phyloP scores from a whole-genome alignment of 495 filamentous ascomycete genomes.

The Melanomma pulvis-pyrius region DNA sequence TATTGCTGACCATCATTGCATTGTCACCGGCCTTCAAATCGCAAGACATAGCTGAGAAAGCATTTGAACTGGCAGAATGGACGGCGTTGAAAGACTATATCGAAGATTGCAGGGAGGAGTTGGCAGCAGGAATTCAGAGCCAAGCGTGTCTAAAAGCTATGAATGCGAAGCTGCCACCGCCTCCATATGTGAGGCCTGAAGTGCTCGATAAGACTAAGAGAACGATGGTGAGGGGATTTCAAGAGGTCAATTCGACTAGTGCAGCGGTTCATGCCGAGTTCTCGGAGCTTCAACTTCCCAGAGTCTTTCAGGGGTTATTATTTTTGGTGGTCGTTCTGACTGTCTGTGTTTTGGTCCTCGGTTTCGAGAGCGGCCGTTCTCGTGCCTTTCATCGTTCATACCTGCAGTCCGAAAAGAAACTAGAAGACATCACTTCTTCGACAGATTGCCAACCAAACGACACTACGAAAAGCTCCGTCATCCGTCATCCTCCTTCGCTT shows the following conservation, averaged over 20 bases:
- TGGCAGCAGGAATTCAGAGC: constrained; percentile 25
- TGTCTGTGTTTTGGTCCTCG: constrained; percentile 8
- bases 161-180: constrained; percentile 16
- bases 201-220: constrained; percentile 4
- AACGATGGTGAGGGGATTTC: neutral
- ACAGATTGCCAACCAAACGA: neutral
- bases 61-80: constrained; percentile 24
- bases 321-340: neutral
- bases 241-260: neutral
- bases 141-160: constrained; percentile 23
- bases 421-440: neutral
- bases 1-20: constrained; percentile 20
- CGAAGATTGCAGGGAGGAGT: constrained; percentile 24
- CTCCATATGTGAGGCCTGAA: constrained; percentile 13
- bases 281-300: neutral
- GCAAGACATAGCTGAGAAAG: constrained; percentile 12
- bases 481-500: constrained; percentile 11
- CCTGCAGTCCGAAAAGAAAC: neutral
- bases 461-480: neutral
- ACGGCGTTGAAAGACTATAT: constrained; percentile 31
- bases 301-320: neutral
- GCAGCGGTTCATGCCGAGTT: neutral
- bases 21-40: constrained; percentile 23
- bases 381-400: neutral
- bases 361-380: neutral